Base-by-base conservation (phyloP, 441 rosid species). In the Brassica balearica region DNA sequence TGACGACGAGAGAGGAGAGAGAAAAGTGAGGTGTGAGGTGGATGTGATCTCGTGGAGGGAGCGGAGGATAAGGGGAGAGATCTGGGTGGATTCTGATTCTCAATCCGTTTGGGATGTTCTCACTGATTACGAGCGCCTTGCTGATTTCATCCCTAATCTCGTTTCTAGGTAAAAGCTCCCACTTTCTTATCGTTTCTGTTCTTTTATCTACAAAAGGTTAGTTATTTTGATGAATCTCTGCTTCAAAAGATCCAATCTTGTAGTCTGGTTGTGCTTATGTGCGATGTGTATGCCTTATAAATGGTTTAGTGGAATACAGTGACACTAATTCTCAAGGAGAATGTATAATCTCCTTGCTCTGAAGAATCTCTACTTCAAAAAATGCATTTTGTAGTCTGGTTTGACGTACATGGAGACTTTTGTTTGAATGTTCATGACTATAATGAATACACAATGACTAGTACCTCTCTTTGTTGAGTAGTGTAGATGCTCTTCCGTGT, bases 11-110 rank as follows among this genome's bases (percentile, higher is more conserved):
- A 76, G 78, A 29, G 85, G 83, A 65, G 88, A 82, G 78, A 85
- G 88, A 65, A 84, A 78, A 75, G 97, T 91, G 73, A 73, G 79
- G 2, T 89, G 96, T 41, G 89, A 88, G 77, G 96, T 93, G 27
- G 93, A 93, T 75, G 97, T 96, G 75, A 71, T 96, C 41, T 93
- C 97, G 4, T 93, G 99, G 98, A 86, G 98, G 73, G 99, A 93
- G 71, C 80, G 99, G 67, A 88, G 94, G 77, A 86, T 96, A 69
- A 90, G 84, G 62, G 97, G 90, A 2, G 88, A 88, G 17, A 89
- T 91, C 8, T 78, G 73, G 48, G 97, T 96, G 8, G 76, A 83
- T 71, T 90, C 97, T 0, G 92, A 90, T 72, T 69, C 88, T 51
- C 85, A 86, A 62, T 90, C 95, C 1, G 92, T 96, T 0, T 96